These are phyloP conservation scores for Xylaria sp. DNA, from an alignment of 2,329 filamentous ascomycete species.

Conservation along the genomic window DNA sequence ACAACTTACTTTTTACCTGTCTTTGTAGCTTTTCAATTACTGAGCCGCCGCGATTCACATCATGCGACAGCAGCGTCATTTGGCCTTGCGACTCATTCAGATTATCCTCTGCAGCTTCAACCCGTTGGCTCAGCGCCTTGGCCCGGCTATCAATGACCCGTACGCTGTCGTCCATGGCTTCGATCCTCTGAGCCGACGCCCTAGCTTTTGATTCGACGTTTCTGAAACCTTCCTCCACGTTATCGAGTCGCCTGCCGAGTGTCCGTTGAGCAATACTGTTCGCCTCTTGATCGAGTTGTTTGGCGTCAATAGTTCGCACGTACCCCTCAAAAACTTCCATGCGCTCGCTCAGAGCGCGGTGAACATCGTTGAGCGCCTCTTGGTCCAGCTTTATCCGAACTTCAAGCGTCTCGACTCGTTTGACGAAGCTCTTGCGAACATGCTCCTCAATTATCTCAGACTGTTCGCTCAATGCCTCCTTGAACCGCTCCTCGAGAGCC, in stretches of 20 bases:
- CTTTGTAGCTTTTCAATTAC: conserved; percentile 43
- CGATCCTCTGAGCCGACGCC: conserved; percentile 40
- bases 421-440: conserved; percentile 40
- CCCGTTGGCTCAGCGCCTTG: conserved; percentile 42
- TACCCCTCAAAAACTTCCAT: conserved; percentile 43
- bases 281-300: conserved; percentile 46
- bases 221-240: conserved; percentile 36
- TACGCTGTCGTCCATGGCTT: conserved; percentile 44
- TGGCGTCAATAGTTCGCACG: conserved; percentile 42
- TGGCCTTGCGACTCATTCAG: conserved; percentile 40
- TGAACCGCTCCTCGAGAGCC: conserved; percentile 37
- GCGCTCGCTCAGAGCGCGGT: conserved; percentile 39
- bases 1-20: conserved; percentile 40
- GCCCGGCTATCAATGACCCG: conserved; percentile 43
- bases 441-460: conserved; percentile 37
- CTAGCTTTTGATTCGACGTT: conserved; percentile 39
- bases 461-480: conserved; percentile 34
- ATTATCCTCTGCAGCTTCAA: conserved; percentile 44
- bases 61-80: conserved; percentile 43
- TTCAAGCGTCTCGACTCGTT: conserved; percentile 41
- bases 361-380: conserved; percentile 40
- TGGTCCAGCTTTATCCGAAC: conserved; percentile 43
- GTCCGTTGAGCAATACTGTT: conserved; percentile 38
- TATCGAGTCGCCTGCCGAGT: conserved; percentile 41
- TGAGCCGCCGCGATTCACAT: conserved; percentile 40